These are phyloP conservation scores for Cucumis hystrix DNA, from an alignment of 306 rosid genomes.

Conservation along the genomic window DNA sequence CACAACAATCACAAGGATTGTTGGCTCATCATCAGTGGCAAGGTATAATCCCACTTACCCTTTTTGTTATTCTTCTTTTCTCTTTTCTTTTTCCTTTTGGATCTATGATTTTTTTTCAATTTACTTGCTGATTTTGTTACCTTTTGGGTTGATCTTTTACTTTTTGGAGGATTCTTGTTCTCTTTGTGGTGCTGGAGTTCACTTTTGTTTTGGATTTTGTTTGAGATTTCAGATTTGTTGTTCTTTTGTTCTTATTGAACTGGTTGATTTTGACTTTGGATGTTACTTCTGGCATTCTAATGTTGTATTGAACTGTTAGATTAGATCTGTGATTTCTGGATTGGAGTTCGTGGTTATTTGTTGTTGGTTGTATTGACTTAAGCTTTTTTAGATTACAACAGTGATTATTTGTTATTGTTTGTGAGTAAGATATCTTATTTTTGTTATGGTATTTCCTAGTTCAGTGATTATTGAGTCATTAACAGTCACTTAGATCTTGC, in stretches of 20 bases:
- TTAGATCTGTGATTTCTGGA: neutral
- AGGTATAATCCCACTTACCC: constrained; percentile 14
- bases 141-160: neutral
- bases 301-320: neutral
- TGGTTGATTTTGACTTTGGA: neutral
- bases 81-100: neutral
- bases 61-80: too few relatives aligned
- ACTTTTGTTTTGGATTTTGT: neutral
- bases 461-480: neutral
- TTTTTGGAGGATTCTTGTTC: neutral
- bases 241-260: neutral
- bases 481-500: neutral
- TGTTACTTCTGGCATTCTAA: neutral
- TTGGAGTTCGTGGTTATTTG: neutral
- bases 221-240: neutral
- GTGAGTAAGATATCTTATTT: neutral
- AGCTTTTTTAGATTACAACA: neutral
- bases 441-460: neutral
- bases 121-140: neutral
- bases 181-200: neutral
- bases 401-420: neutral
- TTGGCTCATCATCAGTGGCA: constrained; percentile 41
- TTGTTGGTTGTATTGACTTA: too few relatives aligned
- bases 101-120: neutral
- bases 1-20: constrained; percentile 31